Evolutionary conservation across 768 basidiomycete genomes (phyloP).

Genomic region (Suillus alpinus): DNA sequence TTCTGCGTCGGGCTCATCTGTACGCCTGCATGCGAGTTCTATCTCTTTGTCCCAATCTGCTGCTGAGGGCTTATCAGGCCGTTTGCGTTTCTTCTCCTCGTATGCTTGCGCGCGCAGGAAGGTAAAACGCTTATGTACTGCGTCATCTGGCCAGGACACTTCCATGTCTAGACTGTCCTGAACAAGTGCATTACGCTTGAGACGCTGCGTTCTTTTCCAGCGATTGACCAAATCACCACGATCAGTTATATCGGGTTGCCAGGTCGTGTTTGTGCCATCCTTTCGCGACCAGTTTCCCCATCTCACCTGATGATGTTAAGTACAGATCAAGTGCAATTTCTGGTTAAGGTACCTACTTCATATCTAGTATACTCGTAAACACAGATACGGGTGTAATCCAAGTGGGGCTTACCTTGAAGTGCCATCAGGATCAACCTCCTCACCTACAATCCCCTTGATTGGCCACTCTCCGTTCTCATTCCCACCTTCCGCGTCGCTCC

Average conservation of each 20-base stretch:
- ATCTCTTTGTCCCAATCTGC: slow-evolving; percentile 27
- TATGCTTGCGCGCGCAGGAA: slow-evolving; percentile 43
- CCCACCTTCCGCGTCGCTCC: slow-evolving; percentile 30
- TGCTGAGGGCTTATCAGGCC: slow-evolving; percentile 10
- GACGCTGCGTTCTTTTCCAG: slow-evolving; percentile 36
- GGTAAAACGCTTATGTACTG: slow-evolving; percentile 43
- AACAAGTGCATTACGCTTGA: slow-evolving; percentile 29
- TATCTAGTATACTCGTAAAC: slow-evolving; percentile 23
- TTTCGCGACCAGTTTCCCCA: slow-evolving; percentile 52
- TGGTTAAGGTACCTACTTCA: slow-evolving; percentile 21
- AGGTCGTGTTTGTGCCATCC: slow-evolving; percentile 56
- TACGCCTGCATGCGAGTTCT: slow-evolving; percentile 14
- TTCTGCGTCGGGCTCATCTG: slow-evolving; percentile 27
- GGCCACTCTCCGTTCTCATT: slow-evolving; percentile 33
- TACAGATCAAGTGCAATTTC: background rate
- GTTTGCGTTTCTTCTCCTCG: slow-evolving; percentile 38
- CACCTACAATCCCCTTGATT: slow-evolving; percentile 26
- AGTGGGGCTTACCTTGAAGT: slow-evolving; percentile 19
- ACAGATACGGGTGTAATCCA: background rate
- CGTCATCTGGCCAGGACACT: slow-evolving; percentile 37
- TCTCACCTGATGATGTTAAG: slow-evolving; percentile 36
- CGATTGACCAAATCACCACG: slow-evolving; percentile 15
- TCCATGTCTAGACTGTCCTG: slow-evolving; percentile 35
- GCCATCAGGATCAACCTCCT: slow-evolving; percentile 30
- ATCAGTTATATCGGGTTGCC: slow-evolving; percentile 35